A percentile compares a stretch with the other conserved stretches of the same genome.
Evolutionary conservation across 1,284 basidiomycete genomes (phyloP).

Genomic region (Wolfiporia cocos): DNA sequence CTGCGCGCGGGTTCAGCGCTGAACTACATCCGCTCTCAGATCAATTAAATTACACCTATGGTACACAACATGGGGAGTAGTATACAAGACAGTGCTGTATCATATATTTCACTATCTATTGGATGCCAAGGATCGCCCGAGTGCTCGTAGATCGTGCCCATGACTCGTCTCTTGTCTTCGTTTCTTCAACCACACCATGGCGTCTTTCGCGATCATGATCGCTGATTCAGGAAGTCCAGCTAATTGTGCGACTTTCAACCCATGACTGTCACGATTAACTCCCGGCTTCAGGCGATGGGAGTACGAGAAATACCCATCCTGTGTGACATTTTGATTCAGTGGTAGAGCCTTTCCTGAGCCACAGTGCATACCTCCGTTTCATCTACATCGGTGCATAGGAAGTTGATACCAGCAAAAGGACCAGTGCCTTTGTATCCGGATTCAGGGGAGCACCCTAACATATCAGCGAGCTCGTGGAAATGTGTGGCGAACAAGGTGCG

Average conservation of each 20-base stretch:
- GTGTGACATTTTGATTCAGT: background rate
- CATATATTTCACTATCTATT: slow-evolving; percentile 4
- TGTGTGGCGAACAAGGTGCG: slow-evolving; percentile 94
- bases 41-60: slow-evolving; percentile 15
- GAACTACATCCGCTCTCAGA: slow-evolving; percentile 70
- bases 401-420: slow-evolving; percentile 59
- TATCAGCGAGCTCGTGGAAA: slow-evolving; percentile 89
- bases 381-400: slow-evolving; percentile 86
- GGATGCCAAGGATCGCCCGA: slow-evolving; percentile 25
- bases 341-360: background rate
- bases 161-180: slow-evolving; percentile 15
- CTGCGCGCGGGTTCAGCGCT: slow-evolving; percentile 81
- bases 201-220: slow-evolving; percentile 50
- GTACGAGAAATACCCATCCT: slow-evolving; percentile 78
- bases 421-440: slow-evolving; percentile 35
- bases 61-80: background rate
- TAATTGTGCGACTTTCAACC: slow-evolving; percentile 84
- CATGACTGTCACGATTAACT: slow-evolving; percentile 89
- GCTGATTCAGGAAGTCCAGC: slow-evolving; percentile 77
- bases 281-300: slow-evolving; percentile 79
- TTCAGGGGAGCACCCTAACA: slow-evolving; percentile 60
- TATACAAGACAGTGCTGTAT: slow-evolving; percentile 4
- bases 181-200: slow-evolving; percentile 36
- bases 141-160: slow-evolving; percentile 18
- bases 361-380: slow-evolving; percentile 56